Conservation (phyloP, 2,329 filamentous ascomycete species). For the Aspergillus texensis region DNA sequence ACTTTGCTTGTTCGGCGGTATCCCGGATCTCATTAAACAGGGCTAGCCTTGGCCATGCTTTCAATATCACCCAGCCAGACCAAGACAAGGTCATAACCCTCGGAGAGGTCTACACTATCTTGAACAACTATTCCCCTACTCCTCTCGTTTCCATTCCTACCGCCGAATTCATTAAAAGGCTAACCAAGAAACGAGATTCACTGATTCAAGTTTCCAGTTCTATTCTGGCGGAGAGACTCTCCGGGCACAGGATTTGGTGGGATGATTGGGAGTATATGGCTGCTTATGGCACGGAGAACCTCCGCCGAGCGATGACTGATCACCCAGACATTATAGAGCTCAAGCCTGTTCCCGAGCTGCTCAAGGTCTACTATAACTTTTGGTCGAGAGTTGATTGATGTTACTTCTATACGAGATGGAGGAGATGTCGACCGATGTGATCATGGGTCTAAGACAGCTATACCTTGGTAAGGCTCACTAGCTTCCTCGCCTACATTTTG, state of each 20-base stretch:
- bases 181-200: neutral
- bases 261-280: conserved; percentile 8
- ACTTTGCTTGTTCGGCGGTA: conserved; percentile 18
- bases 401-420: neutral
- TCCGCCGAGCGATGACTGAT: conserved; percentile 8
- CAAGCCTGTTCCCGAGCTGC: conserved; percentile 8
- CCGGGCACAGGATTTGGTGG: conserved; percentile 3
- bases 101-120: conserved; percentile 1
- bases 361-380: conserved; percentile 8
- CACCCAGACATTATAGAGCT: conserved; percentile 4
- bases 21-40: conserved; percentile 14
- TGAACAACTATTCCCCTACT: neutral
- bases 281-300: conserved; percentile 7
- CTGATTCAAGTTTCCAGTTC: neutral
- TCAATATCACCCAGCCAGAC: conserved; percentile 19
- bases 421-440: neutral
- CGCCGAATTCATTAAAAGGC: conserved; percentile 2
- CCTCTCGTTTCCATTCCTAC: conserved; percentile 6
- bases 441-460: neutral
- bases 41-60: conserved; percentile 20
- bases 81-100: conserved; percentile 6
- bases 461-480: neutral
- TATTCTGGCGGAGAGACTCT: conserved; percentile 4
- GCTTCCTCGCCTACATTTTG: neutral
- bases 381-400: conserved; percentile 4